Base-by-base conservation (phyloP, 2,329 filamentous ascomycete genomes). In the Thelonectria olida region DNA sequence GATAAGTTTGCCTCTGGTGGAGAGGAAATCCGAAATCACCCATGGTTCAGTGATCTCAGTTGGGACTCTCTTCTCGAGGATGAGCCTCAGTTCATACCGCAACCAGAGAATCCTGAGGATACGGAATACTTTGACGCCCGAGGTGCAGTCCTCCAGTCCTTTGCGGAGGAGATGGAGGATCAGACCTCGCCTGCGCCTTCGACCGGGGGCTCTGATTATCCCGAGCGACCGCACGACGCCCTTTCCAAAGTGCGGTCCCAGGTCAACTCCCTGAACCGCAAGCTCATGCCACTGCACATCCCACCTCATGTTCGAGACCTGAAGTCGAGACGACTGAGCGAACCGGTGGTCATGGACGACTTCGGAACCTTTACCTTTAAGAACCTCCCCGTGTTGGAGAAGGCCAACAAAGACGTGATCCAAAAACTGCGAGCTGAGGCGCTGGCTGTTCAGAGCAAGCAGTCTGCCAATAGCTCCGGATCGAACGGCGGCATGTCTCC, bases 371-470 rank as follows among this genome's bases (percentile, higher is more conserved):
- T 99, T 77, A 88, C 93, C 38, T 99, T 97, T 84, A 99, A 99
- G 80, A 99, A 99, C 71, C 81, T 99, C 49, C 94, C 95, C 0
- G 95, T 98, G 19, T 84, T 99, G 17, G 96, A 98, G 72, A 98
- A 97, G 77, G 96, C 96, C 55, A 99, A 99, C 79, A 99, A 99
- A 75, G 96, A 99, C 72, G 93, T 98, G 27, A 97, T 99, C 28
- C 94, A 98, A 72, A 98, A 98, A 76, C 83, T 99, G 58, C 90
- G 94, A 10, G 93, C 94, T 20, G 94, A 98, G 76, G 94, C 96
- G 3, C 85, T 97, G 80, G 93, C 87, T 3, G 79, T 82, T 2
- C 87, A 89, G 67, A 86, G 77, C 72, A 89, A 89, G 71, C 78
- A 80, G 31, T 75, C 80, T 5, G 74, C 77, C 4, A 71, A 78